phyloP scores from a whole-genome alignment of 2,329 filamentous ascomycete species.

The Bertia moriformis region DNA sequence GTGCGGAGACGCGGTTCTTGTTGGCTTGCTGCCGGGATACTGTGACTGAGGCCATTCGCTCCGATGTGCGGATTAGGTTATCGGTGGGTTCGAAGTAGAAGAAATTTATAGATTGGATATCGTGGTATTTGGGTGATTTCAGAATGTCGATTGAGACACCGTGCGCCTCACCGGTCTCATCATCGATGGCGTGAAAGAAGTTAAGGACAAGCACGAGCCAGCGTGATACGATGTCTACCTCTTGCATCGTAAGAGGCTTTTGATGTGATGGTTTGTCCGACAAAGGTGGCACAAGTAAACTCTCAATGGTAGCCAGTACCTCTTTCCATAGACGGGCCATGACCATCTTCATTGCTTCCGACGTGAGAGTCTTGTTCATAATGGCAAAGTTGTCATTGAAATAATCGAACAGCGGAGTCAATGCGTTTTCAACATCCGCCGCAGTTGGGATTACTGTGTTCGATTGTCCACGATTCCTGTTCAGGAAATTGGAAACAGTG shows the following conservation, averaged over 20 bases:
- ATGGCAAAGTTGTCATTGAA: conserved; percentile 70
- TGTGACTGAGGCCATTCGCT: conserved; percentile 57
- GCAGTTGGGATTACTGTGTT: conserved; percentile 24
- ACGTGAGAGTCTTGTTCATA: conserved; percentile 62
- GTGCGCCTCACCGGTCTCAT: conserved; percentile 48
- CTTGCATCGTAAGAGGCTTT: conserved; percentile 50
- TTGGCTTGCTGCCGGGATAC: conserved; percentile 17
- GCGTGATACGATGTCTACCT: conserved; percentile 60
- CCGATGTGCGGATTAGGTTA: conserved; percentile 56
- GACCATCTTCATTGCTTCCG: conserved; percentile 60
- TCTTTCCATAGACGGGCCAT: conserved; percentile 70
- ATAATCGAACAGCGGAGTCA: conserved; percentile 57
- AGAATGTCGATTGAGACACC: conserved; percentile 58
- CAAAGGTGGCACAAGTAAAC: conserved; percentile 54
- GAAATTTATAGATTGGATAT: conserved; percentile 60
- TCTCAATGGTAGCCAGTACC: conserved; percentile 55
- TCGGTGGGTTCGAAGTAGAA: conserved; percentile 65
- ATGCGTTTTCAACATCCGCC: conserved; percentile 46
- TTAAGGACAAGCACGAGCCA: conserved; percentile 59
- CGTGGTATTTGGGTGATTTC: conserved; percentile 64
- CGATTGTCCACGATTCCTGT: conserved; percentile 30
- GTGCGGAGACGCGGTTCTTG: conserved; percentile 10
- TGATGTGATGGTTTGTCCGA: conserved; percentile 61
- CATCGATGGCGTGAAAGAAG: conserved; percentile 61
- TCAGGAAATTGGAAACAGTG: conserved; percentile 1